Conservation (phyloP, 495 filamentous ascomycete genomes). For the Amphirosellinia nigrospora region DNA sequence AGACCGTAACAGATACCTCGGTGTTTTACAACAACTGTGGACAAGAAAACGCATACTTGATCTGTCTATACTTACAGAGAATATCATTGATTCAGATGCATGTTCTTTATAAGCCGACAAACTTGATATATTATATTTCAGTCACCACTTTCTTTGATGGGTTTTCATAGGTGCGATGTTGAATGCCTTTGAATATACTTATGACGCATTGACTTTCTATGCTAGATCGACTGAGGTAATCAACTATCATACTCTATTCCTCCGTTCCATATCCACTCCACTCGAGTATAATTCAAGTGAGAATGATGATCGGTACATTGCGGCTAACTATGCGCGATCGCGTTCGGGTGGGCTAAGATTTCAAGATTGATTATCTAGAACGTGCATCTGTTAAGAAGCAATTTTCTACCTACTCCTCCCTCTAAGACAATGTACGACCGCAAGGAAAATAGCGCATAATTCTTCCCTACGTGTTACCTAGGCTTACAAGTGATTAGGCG, state of each 20-base stretch:
- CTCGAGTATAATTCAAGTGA: background rate
- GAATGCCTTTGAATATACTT: slow-evolving; percentile 7
- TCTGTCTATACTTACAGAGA: background rate
- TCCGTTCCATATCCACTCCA: no score
- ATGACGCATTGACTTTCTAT: slow-evolving; percentile 20
- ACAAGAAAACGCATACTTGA: background rate
- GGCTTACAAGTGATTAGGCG: background rate
- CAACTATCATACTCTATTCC: background rate
- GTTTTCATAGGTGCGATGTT: background rate
- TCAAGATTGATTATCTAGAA: background rate
- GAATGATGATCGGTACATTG: slow-evolving; percentile 9
- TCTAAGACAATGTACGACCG: background rate
- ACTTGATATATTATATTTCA: slow-evolving; percentile 7
- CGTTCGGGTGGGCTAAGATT: background rate
- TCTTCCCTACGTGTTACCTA: background rate
- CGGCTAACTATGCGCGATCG: background rate
- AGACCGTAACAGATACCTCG: background rate
- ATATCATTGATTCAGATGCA: background rate
- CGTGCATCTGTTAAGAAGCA: background rate
- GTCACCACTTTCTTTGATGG: background rate
- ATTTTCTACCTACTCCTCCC: background rate
- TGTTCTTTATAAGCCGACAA: background rate
- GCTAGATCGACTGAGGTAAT: background rate
- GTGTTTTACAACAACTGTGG: background rate
- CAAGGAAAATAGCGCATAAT: background rate